Evolutionary conservation across 1,284 basidiomycete genomes (phyloP).

Genomic region (Amylostereum chailletii): DNA sequence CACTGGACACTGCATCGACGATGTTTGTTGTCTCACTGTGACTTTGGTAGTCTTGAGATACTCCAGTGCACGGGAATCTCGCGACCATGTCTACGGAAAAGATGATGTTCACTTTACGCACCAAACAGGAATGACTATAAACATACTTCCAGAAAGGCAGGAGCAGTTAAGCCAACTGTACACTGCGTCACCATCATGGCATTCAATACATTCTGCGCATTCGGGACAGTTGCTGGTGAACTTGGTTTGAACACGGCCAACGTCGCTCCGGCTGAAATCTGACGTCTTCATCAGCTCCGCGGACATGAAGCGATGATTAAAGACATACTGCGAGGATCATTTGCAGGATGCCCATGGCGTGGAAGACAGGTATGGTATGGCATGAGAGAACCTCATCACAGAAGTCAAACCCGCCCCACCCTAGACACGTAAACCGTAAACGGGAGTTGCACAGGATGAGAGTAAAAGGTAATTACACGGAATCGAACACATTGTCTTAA

Average conservation of each 20-base stretch:
- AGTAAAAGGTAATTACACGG: neutral
- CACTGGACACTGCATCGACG: too few species aligned
- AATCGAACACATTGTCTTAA: neutral
- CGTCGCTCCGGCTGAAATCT: neutral
- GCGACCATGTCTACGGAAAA: too few species aligned
- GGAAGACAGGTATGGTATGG: neutral
- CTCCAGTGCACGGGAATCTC: too few species aligned
- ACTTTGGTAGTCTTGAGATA: too few species aligned
- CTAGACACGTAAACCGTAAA: neutral
- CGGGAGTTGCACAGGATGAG: neutral
- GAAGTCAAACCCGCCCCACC: neutral
- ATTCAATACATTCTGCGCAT: neutral
- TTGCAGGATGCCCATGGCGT: neutral
- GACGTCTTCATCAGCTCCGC: neutral
- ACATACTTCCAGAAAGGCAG: neutral
- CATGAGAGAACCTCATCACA: neutral
- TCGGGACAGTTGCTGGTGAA: neutral
- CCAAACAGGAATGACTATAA: neutral
- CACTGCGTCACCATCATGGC: neutral
- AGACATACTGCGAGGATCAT: neutral
- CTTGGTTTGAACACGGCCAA: neutral
- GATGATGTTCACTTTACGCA: neutral
- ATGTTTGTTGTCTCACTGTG: too few species aligned
- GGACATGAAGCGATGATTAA: neutral
- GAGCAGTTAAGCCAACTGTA: neutral